Percentiles rank a stretch among this genome's conserved stretches.
Conservation (phyloP, 176 grass and related monocot species). For the Eragrostis curvula region DNA sequence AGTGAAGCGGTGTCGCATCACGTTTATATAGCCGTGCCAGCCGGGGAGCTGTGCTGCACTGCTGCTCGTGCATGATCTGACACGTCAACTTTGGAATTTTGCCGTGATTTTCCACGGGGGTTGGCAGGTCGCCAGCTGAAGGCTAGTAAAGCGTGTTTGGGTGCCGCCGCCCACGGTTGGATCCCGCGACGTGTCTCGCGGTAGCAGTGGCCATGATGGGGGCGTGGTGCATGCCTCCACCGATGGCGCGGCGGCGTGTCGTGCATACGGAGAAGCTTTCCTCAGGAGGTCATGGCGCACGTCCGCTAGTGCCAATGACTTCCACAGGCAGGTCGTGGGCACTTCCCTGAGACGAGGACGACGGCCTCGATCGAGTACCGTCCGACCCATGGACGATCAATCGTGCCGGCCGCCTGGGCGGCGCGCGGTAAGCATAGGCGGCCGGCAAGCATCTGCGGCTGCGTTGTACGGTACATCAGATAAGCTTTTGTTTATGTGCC, state of each 20-base stretch:
- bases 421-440: too few species aligned
- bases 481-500: not conserved
- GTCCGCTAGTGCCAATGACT: not conserved
- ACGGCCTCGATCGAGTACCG: not conserved
- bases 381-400: not conserved
- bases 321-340: not conserved
- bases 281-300: not conserved
- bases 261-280: too few species aligned
- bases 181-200: not conserved
- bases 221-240: not conserved
- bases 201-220: not conserved
- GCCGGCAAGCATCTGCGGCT: too few species aligned
- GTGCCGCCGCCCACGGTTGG: not conserved
- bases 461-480: not conserved
- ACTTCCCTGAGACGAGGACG: not conserved
- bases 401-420: too few species aligned
- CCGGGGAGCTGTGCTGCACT: too few species aligned
- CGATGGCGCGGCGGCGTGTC: not conserved
- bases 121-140: too few species aligned
- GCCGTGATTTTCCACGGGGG: not conserved
- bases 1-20: not conserved
- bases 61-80: not conserved
- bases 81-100: not conserved
- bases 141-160: too few species aligned
- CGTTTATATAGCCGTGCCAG: slow-evolving; percentile 2